phyloP scores from a whole-genome alignment of 2,329 filamentous ascomycete species.

The Aurifilum marmelostoma region DNA sequence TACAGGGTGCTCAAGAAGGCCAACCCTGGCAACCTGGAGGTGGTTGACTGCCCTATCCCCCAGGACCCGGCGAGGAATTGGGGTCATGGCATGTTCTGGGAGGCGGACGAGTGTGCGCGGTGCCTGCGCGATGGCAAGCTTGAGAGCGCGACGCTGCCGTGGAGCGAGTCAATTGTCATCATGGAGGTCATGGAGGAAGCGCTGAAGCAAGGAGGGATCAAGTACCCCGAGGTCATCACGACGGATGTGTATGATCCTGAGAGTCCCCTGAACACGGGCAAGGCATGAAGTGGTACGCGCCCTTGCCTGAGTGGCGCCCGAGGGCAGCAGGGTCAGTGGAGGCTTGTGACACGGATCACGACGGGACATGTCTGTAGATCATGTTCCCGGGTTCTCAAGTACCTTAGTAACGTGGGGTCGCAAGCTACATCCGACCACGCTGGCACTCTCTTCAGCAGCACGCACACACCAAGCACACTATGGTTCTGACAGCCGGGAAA shows the following conservation, averaged over 20 bases:
- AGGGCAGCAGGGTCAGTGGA: too few relatives aligned
- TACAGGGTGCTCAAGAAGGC: conserved; percentile 65
- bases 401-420: background rate
- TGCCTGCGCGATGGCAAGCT: conserved; percentile 72
- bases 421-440: background rate
- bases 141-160: conserved; percentile 72
- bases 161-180: conserved; percentile 78
- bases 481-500: background rate
- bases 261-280: conserved; percentile 65
- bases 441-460: background rate
- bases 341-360: background rate
- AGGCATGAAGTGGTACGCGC: conserved; percentile 25
- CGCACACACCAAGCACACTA: background rate
- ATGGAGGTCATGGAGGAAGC: conserved; percentile 73
- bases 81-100: conserved; percentile 80
- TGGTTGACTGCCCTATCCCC: conserved; percentile 58
- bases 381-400: background rate
- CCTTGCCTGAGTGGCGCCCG: too few relatives aligned
- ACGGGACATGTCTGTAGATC: background rate
- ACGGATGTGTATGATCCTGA: conserved; percentile 61
- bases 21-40: conserved; percentile 50
- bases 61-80: conserved; percentile 51
- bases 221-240: conserved; percentile 60
- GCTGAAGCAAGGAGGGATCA: conserved; percentile 55
- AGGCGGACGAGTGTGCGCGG: conserved; percentile 47